phyloP scores from a whole-genome alignment of 768 basidiomycete genomes.

The Leccinum longicurvipes region DNA sequence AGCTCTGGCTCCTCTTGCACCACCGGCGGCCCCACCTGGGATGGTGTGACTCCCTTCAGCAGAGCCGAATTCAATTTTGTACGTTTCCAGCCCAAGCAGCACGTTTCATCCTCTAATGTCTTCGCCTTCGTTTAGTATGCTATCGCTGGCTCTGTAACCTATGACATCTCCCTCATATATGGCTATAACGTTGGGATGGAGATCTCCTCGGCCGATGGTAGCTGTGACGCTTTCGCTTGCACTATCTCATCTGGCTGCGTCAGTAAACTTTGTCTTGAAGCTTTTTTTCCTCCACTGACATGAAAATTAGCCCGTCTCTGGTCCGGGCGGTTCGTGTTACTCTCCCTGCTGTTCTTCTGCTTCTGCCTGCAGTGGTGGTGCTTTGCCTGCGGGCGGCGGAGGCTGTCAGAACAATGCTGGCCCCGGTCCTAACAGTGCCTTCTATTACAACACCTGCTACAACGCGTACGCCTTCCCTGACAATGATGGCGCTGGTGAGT shows the following conservation, averaged over 20 bases:
- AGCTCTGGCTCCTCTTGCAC: too few relatives aligned
- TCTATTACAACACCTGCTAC: constrained; percentile 27
- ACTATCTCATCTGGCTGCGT: constrained; percentile 30
- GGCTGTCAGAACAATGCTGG: constrained; percentile 28
- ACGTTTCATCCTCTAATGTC: background rate
- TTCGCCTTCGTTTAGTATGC: constrained; percentile 14
- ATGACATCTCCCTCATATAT: constrained; percentile 33
- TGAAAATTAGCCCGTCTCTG: constrained; percentile 23
- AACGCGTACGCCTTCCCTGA: constrained; percentile 34
- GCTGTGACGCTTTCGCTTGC: constrained; percentile 28
- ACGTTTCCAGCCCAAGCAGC: background rate
- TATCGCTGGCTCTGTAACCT: constrained; percentile 26
- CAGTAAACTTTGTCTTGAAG: constrained; percentile 1
- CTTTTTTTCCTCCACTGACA: background rate
- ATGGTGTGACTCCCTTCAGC: constrained; percentile 30
- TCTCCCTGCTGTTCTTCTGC: constrained; percentile 30
- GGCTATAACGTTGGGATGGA: constrained; percentile 34
- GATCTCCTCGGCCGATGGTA: constrained; percentile 25
- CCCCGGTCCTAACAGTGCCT: constrained; percentile 29
- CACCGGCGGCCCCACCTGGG: constrained; percentile 29
- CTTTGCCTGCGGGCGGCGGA: constrained; percentile 26
- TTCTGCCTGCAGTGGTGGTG: constrained; percentile 24
- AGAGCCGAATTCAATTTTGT: constrained; percentile 33
- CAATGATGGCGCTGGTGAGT: constrained; percentile 28
- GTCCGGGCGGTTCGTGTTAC: constrained; percentile 24